Conservation (phyloP, 495 filamentous ascomycete species). For the Penicillium paradoxum region DNA sequence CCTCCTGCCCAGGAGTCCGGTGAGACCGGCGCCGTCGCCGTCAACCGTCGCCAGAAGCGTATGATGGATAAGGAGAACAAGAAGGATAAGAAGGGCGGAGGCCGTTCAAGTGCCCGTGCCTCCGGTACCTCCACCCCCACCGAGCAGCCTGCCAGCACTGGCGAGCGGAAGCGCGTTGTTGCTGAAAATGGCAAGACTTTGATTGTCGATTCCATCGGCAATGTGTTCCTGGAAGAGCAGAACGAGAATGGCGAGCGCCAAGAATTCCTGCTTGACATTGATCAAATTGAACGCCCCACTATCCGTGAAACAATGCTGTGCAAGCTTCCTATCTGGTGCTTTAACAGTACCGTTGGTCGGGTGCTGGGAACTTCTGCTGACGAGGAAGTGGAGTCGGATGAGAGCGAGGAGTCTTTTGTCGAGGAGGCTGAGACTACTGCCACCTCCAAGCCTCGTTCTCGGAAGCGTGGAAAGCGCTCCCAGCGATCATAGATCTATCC, state of each 20-base stretch:
- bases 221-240: constrained; percentile 87
- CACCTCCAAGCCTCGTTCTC: constrained; percentile 20
- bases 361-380: constrained; percentile 38
- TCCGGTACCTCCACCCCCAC: constrained; percentile 49
- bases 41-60: constrained; percentile 85
- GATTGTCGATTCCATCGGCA: constrained; percentile 84
- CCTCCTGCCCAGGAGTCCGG: constrained; percentile 35
- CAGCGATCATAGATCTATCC: constrained; percentile 26
- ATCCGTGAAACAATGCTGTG: constrained; percentile 65
- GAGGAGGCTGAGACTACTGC: constrained; percentile 28
- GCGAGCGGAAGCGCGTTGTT: constrained; percentile 74
- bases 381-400: constrained; percentile 28
- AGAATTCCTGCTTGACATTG: constrained; percentile 78
- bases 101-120: constrained; percentile 26
- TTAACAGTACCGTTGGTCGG: constrained; percentile 51
- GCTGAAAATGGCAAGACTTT: constrained; percentile 94
- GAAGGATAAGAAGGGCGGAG: constrained; percentile 55
- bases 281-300: constrained; percentile 61
- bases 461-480: constrained; percentile 32
- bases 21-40: constrained; percentile 45
- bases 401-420: constrained; percentile 25
- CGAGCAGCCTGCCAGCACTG: constrained; percentile 46
- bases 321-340: constrained; percentile 63
- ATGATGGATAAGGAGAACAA: constrained; percentile 76
- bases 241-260: constrained; percentile 76